These are phyloP conservation scores for Myxozyma melibiosi DNA, from an alignment of 805 yeast genomes.

Conservation along the genomic window DNA sequence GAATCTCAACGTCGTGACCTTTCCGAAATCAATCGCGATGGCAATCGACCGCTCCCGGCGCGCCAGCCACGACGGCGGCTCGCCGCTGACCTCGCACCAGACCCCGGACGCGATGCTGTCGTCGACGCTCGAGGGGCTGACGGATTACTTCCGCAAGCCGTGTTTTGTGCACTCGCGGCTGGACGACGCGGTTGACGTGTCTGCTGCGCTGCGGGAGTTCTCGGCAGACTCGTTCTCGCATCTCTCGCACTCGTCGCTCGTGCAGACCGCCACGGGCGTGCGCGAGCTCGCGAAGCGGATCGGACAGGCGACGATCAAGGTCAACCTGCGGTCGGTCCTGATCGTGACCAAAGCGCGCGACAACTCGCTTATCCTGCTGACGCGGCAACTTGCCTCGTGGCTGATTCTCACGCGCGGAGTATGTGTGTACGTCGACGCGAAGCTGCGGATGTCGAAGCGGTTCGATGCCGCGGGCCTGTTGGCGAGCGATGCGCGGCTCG, in stretches of 20 bases:
- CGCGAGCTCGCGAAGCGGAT: constrained; percentile 38
- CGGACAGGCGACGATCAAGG: constrained; percentile 48
- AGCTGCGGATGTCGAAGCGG: constrained; percentile 60
- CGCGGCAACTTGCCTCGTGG: constrained; percentile 83
- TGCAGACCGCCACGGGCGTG: constrained; percentile 40
- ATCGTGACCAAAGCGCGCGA: constrained; percentile 91
- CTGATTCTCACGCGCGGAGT: constrained; percentile 49
- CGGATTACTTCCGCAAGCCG: constrained; percentile 25
- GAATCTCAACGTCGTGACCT: neutral
- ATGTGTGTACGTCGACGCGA: constrained; percentile 72
- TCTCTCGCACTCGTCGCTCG: constrained; percentile 32
- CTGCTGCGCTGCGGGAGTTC: constrained; percentile 20
- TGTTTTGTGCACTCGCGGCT: constrained; percentile 31
- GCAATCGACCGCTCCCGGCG: neutral
- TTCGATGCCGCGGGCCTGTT: constrained; percentile 62
- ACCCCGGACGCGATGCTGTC: neutral
- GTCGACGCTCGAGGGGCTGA: constrained; percentile 15
- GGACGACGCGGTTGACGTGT: constrained; percentile 31
- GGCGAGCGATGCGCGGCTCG: constrained; percentile 47
- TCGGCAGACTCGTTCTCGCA: constrained; percentile 19
- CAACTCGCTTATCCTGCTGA: constrained; percentile 69
- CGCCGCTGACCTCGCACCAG: neutral
- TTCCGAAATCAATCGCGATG: neutral
- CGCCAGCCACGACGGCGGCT: neutral
- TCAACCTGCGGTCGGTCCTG: constrained; percentile 70